phyloP scores from a whole-genome alignment of 805 yeast genomes.

The Wickerhamomyces bovis region DNA sequence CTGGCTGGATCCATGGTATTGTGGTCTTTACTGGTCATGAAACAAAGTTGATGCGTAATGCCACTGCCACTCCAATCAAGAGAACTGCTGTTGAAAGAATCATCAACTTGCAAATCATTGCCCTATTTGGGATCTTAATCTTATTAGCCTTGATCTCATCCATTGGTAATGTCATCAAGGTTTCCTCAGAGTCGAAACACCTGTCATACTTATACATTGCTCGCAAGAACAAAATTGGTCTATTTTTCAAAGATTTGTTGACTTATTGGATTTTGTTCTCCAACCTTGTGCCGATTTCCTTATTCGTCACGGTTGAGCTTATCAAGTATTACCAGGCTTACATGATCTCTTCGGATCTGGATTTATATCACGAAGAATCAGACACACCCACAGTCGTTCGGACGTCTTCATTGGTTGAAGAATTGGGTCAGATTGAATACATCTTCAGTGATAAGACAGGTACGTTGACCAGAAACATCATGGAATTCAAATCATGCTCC shows the following conservation, averaged over 20 bases:
- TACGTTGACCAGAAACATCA: constrained; percentile 88
- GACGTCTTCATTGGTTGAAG: constrained; percentile 94
- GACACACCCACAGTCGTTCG: constrained; percentile 95
- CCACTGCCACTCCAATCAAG: constrained; percentile 97
- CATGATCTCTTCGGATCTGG: constrained; percentile 90
- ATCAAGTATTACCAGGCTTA: constrained; percentile 94
- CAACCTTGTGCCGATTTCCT: constrained; percentile 93
- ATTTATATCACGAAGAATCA: constrained; percentile 78
- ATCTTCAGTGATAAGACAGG: constrained; percentile 98
- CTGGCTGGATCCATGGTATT: constrained; percentile 91
- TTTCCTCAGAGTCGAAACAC: constrained; percentile 43
- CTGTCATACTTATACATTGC: constrained; percentile 63
- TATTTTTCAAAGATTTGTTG: constrained; percentile 80
- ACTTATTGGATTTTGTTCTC: constrained; percentile 97
- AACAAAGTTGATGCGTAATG: constrained; percentile 96
- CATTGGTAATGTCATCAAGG: constrained; percentile 77
- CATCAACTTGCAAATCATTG: constrained; percentile 87
- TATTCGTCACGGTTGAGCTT: constrained; percentile 93
- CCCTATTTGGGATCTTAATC: constrained; percentile 75
- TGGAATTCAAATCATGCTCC: constrained; percentile 93
- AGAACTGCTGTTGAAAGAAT: constrained; percentile 95
- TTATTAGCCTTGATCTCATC: constrained; percentile 75
- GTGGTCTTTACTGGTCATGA: constrained; percentile 98
- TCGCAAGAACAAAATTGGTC: constrained; percentile 57
- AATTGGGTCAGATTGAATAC: constrained; percentile 93